Percentiles rank a stretch among this genome's conserved stretches.
These are phyloP conservation scores for Nannochloropsis granulata DNA, from an alignment of 108 stramenopile genomes.

Conservation along the genomic window DNA sequence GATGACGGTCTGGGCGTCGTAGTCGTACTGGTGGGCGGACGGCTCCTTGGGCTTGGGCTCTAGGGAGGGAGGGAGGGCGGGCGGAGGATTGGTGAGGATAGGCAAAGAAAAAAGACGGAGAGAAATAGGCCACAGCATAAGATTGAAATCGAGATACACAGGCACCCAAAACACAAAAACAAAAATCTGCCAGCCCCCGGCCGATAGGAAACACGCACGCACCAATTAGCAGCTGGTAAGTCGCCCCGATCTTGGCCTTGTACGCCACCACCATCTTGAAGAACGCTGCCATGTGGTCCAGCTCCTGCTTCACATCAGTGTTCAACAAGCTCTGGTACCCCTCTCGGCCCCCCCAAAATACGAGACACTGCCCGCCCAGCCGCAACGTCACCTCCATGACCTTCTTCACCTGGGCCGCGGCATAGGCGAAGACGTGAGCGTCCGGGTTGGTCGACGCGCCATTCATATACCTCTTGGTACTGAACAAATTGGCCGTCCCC, in stretches of 20 bases:
- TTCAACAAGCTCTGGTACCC: constrained; percentile 46
- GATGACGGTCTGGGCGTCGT: constrained; percentile 51
- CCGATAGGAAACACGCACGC: background rate
- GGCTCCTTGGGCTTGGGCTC: constrained; percentile 57
- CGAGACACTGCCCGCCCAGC: constrained; percentile 46
- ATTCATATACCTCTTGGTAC: constrained; percentile 49
- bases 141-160: too few relatives aligned
- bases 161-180: too few relatives aligned
- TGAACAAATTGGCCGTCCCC: constrained; percentile 52
- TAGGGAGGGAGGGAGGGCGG: background rate
- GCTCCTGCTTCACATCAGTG: constrained; percentile 43
- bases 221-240: constrained; percentile 40
- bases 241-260: constrained; percentile 36
- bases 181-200: too few relatives aligned
- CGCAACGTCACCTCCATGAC: constrained; percentile 46
- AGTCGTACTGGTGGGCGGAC: constrained; percentile 55
- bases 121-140: too few relatives aligned
- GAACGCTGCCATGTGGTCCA: constrained; percentile 48
- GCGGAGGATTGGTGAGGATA: background rate
- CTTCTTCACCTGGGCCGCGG: constrained; percentile 47
- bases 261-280: constrained; percentile 46
- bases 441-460: constrained; percentile 53
- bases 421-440: constrained; percentile 42
- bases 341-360: constrained; percentile 57
- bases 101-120: background rate